Percentiles rank a stretch among this genome's conserved stretches.
These are phyloP conservation scores for Picea glauca DNA, from an alignment of 75 land plant genomes.

Conservation along the genomic window DNA sequence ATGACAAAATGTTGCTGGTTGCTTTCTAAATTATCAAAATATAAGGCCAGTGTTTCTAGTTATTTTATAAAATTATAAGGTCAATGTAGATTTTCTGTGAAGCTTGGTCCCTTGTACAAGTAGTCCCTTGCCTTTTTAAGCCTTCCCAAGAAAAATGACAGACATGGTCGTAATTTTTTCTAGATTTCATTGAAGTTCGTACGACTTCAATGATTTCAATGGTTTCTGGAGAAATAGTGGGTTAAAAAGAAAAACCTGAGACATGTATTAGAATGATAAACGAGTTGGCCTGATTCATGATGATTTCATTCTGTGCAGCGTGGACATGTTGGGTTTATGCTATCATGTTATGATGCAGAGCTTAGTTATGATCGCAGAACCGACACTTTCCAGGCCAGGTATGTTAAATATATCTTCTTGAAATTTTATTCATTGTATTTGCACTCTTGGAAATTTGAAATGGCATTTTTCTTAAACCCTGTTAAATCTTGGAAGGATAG, in stretches of 20 bases:
- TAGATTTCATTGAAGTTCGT: background rate
- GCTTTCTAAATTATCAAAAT: background rate
- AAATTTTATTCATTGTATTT: background rate
- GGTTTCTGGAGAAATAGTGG: background rate
- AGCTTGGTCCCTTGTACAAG: background rate
- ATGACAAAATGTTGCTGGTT: background rate
- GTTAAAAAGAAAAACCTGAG: no score
- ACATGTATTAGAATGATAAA: background rate
- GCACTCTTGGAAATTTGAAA: no score
- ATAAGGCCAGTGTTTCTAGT: background rate
- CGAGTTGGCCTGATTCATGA: background rate
- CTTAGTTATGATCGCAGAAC: slow-evolving; percentile 66
- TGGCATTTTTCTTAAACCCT: no score
- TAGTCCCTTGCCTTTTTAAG: background rate
- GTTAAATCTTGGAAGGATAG: no score
- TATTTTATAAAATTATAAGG: no score
- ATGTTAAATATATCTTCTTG: background rate
- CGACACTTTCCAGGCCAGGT: slow-evolving; percentile 88
- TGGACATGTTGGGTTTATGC: slow-evolving; percentile 93
- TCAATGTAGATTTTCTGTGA: background rate
- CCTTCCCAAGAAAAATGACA: background rate
- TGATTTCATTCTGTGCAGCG: slow-evolving; percentile 42
- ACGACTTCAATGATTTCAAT: background rate
- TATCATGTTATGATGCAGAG: slow-evolving; percentile 96
- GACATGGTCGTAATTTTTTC: background rate